These are phyloP conservation scores for Lagenidium sp. DNA, from an alignment of 352 stramenopile genomes.

Conservation along the genomic window DNA sequence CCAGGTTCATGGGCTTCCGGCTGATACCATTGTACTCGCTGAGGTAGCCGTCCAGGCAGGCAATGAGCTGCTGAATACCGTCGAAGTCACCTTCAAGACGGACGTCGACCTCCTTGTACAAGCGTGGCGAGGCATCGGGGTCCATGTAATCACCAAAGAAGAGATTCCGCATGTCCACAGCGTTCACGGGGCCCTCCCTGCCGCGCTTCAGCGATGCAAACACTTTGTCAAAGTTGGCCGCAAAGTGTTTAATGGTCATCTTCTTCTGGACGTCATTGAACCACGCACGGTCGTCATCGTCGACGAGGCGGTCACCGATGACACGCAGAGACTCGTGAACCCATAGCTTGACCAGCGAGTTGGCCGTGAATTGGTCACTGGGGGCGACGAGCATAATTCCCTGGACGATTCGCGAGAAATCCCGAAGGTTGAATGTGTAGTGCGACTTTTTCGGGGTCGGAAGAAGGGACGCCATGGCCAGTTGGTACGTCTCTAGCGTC, in stretches of 20 bases:
- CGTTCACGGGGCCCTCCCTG: constrained; percentile 57
- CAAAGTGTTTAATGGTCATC: constrained; percentile 86
- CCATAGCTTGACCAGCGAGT: constrained; percentile 88
- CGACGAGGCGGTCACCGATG: constrained; percentile 91
- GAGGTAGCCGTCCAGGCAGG: constrained; percentile 86
- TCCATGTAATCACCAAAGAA: constrained; percentile 93
- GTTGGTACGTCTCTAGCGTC: constrained; percentile 89
- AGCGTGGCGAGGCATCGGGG: constrained; percentile 54
- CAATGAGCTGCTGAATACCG: constrained; percentile 73
- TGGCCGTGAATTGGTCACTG: constrained; percentile 75
- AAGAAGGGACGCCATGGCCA: constrained; percentile 75
- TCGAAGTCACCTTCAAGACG: constrained; percentile 52
- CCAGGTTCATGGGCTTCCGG: constrained; percentile 93
- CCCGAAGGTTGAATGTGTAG: constrained; percentile 95
- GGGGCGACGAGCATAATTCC: constrained; percentile 88
- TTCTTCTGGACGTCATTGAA: constrained; percentile 87
- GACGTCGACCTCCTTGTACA: constrained; percentile 82
- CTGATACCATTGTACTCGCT: constrained; percentile 90
- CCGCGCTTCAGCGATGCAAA: constrained; percentile 76
- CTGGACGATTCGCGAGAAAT: constrained; percentile 92
- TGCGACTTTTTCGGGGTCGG: constrained; percentile 93
- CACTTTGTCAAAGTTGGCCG: constrained; percentile 81
- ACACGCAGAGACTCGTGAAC: constrained; percentile 91
- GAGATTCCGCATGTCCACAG: constrained; percentile 81
- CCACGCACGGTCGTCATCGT: constrained; percentile 89